A percentile compares a stretch with the other conserved stretches of the same genome.
These are phyloP conservation scores for Selaginella moellendorffii DNA, from an alignment of 75 land plant species.

Conservation along the genomic window DNA sequence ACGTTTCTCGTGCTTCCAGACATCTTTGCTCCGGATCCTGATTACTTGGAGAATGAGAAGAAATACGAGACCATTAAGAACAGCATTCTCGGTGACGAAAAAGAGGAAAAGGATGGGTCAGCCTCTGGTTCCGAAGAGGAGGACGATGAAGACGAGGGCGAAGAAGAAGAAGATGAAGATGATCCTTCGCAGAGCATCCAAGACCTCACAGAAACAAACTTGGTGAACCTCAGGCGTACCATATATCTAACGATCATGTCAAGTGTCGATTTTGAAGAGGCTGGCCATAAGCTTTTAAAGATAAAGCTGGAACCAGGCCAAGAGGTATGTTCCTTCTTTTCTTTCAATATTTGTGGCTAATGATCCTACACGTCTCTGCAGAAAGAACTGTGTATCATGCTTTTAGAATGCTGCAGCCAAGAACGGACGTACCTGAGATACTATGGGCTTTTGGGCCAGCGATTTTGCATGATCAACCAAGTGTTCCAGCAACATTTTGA, in stretches of 20 bases:
- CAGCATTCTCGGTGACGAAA: slow-evolving; percentile 59
- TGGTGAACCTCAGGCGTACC: slow-evolving; percentile 80
- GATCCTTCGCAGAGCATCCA: slow-evolving; percentile 49
- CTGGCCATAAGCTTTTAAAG: slow-evolving; percentile 84
- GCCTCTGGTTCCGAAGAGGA: slow-evolving; percentile 30
- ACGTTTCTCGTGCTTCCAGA: slow-evolving; percentile 29
- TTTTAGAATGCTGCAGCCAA: slow-evolving; percentile 86
- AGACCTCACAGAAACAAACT: slow-evolving; percentile 86
- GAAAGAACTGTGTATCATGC: slow-evolving; percentile 89
- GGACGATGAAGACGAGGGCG: slow-evolving; percentile 53
- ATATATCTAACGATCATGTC: slow-evolving; percentile 95
- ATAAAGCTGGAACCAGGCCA: slow-evolving; percentile 91
- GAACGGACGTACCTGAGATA: slow-evolving; percentile 64
- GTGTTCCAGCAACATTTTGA: slow-evolving; percentile 73
- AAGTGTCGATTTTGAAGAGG: slow-evolving; percentile 93
- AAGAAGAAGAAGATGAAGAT: slow-evolving; percentile 49
- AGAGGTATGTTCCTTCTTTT: slow-evolving; percentile 37
- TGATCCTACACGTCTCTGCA: no score
- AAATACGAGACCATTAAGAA: slow-evolving; percentile 59
- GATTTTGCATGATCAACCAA: slow-evolving; percentile 84
- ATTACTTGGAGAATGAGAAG: slow-evolving; percentile 61
- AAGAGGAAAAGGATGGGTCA: slow-evolving; percentile 41
- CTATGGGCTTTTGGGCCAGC: slow-evolving; percentile 73
- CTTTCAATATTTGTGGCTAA: neutral
- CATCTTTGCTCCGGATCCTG: slow-evolving; percentile 62